Conservation (phyloP, 169 alveolate genomes). For the Plasmodium coatneyi region DNA sequence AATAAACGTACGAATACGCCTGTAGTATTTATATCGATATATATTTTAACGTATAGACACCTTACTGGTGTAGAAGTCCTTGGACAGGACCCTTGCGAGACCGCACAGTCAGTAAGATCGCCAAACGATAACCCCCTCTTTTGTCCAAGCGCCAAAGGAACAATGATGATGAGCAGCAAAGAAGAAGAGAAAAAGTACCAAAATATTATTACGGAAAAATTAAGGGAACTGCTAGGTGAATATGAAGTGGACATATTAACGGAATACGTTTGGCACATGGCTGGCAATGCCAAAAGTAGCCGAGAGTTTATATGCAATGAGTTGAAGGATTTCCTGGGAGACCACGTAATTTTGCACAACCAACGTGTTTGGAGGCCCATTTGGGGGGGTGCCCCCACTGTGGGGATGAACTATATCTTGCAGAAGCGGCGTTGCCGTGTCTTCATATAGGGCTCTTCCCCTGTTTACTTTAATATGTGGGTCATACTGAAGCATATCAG, state of each 20-base stretch:
- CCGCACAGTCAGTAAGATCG: background rate
- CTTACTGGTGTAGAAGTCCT: background rate
- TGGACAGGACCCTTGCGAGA: background rate
- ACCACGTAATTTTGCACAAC: conserved; percentile 26
- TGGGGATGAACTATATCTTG: too few relatives aligned
- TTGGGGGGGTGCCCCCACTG: background rate
- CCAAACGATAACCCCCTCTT: background rate
- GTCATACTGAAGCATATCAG: background rate
- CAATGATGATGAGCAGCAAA: conserved; percentile 30
- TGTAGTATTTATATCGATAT: background rate
- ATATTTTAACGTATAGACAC: background rate
- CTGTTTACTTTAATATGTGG: background rate
- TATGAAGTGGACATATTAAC: conserved; percentile 73
- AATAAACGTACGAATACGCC: background rate
- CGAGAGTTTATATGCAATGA: conserved; percentile 52
- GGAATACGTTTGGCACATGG: conserved; percentile 76
- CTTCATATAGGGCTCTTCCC: background rate
- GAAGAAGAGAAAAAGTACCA: conserved; percentile 57
- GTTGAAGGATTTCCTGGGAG: conserved; percentile 68
- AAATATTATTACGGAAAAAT: conserved; percentile 47
- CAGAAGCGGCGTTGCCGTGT: background rate
- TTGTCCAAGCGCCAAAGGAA: background rate
- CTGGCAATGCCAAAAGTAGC: conserved; percentile 42
- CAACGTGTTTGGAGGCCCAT: background rate
- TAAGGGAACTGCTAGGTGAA: conserved; percentile 64